Percentiles rank a stretch among this genome's conserved stretches.
Conservation (phyloP, 768 basidiomycete species). For the Mycena venus region DNA sequence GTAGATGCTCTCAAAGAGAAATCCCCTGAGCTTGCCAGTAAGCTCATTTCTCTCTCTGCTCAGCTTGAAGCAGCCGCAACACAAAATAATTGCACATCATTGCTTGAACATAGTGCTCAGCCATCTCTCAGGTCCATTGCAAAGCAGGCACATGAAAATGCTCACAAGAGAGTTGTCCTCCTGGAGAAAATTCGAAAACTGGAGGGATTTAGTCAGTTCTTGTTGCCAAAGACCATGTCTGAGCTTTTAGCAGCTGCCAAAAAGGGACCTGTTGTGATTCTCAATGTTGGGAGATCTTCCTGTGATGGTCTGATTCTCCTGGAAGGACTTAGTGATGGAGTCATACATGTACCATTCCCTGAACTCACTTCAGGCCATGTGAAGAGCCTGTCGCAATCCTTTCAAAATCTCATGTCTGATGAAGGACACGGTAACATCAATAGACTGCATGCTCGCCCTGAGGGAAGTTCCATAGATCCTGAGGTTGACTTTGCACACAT, state of each 20-base stretch:
- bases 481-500: slow-evolving; percentile 26
- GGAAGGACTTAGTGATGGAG: background rate
- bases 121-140: background rate
- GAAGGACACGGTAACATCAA: background rate
- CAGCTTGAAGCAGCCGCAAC: slow-evolving; percentile 21
- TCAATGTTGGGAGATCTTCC: slow-evolving; percentile 29
- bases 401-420: background rate
- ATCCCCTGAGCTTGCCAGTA: slow-evolving; percentile 19
- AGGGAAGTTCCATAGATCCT: background rate
- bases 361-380: background rate
- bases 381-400: background rate
- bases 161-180: background rate
- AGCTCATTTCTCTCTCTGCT: slow-evolving; percentile 13
- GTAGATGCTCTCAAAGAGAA: slow-evolving; percentile 35
- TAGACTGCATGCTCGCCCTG: background rate
- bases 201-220: slow-evolving; percentile 31
- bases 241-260: slow-evolving; percentile 16
- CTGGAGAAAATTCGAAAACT: slow-evolving; percentile 30
- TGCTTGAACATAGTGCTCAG: background rate
- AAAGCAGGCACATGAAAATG: background rate
- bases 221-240: slow-evolving; percentile 25
- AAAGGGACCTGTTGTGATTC: slow-evolving; percentile 33
- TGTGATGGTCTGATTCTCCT: background rate
- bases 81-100: background rate
- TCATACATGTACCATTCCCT: background rate